Evolutionary conservation across 805 yeast genomes (phyloP).

Genomic region (Ogataea chonburiensis): DNA sequence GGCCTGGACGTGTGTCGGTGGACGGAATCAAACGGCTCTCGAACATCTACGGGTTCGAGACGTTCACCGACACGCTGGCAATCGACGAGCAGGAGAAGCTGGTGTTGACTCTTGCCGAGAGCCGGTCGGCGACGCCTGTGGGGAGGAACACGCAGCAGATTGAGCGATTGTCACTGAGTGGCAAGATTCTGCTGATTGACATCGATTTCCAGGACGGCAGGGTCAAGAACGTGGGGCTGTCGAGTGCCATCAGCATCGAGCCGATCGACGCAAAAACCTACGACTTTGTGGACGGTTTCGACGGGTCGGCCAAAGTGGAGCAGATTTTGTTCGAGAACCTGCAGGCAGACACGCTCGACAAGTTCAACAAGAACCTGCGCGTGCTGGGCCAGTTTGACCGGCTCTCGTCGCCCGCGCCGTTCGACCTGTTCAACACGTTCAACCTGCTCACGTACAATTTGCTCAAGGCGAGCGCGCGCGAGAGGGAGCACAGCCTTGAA

Average conservation of each 20-base stretch:
- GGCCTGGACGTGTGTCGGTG: conserved; percentile 37
- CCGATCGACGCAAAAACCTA: conserved; percentile 25
- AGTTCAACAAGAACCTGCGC: conserved; percentile 34
- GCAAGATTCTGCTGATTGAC: conserved; percentile 37
- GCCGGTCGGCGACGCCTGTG: conserved; percentile 22
- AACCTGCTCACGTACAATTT: conserved; percentile 29
- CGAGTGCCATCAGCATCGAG: conserved; percentile 32
- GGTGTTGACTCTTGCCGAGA: conserved; percentile 25
- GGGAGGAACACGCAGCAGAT: conserved; percentile 12
- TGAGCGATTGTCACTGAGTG: conserved; percentile 36
- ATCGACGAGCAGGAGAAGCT: conserved; percentile 37
- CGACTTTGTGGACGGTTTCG: conserved; percentile 29
- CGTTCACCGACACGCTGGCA: conserved; percentile 34
- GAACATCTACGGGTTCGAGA: conserved; percentile 39
- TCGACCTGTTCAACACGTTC: conserved; percentile 35
- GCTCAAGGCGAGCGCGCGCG: conserved; percentile 17
- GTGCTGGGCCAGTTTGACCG: conserved; percentile 34
- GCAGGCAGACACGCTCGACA: conserved; percentile 31
- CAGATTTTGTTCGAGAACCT: conserved; percentile 29
- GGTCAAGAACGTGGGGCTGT: conserved; percentile 32
- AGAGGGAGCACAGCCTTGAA: conserved; percentile 4
- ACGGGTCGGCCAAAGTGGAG: conserved; percentile 26
- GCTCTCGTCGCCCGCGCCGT: conserved; percentile 30
- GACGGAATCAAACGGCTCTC: conserved; percentile 36
- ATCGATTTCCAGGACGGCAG: conserved; percentile 33